Conservation (phyloP, 371 early-diverging fungal species). For the Rhizopus sp. region DNA sequence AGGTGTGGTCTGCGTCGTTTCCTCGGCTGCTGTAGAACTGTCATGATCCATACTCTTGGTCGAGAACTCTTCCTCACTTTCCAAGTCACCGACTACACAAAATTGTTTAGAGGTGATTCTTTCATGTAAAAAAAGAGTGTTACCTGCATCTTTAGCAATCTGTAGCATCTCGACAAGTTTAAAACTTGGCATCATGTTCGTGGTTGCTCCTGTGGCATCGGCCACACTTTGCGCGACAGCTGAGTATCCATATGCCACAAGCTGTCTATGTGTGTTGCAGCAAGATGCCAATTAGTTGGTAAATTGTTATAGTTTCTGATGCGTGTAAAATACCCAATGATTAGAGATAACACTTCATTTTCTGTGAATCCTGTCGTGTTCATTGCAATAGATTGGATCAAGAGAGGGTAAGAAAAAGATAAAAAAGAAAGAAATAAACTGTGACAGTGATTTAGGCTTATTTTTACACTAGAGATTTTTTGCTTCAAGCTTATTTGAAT, state of each 20-base stretch:
- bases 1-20: not conserved
- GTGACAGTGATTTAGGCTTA: too few species aligned
- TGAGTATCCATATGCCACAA: slow-evolving; percentile 65
- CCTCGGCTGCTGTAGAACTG: not conserved
- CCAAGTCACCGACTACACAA: slow-evolving; percentile 37
- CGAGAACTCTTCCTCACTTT: slow-evolving; percentile 40
- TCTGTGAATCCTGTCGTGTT: slow-evolving; percentile 38
- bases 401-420: too few species aligned
- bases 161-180: slow-evolving; percentile 56
- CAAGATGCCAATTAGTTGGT: not conserved
- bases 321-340: slow-evolving; percentile 47
- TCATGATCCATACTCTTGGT: slow-evolving; percentile 32
- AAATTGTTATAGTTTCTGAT: not conserved
- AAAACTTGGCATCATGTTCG: slow-evolving; percentile 53
- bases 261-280: slow-evolving; percentile 47
- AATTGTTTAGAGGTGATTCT: not conserved
- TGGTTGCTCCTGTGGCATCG: slow-evolving; percentile 57
- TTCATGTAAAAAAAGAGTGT: not conserved
- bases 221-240: slow-evolving; percentile 63
- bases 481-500: too few species aligned
- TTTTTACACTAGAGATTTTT: too few species aligned
- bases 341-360: slow-evolving; percentile 58
- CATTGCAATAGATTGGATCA: slow-evolving; percentile 9
- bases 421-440: too few species aligned
- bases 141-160: slow-evolving; percentile 54